Evolutionary conservation across 192 early-diverging fungal genomes (phyloP).

Genomic region (Rhizophagus prolifer): DNA sequence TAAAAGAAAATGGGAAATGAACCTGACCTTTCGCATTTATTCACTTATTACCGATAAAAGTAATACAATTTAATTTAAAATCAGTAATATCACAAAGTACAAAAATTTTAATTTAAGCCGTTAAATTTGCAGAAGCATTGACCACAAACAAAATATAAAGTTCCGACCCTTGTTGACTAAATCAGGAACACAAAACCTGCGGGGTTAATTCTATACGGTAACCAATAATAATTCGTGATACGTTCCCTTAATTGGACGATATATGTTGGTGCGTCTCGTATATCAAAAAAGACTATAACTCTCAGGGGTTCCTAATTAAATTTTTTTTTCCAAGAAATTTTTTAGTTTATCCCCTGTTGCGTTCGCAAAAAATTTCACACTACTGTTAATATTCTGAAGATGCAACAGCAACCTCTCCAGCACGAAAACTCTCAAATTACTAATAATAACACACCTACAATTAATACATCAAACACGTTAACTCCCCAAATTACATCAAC

Average conservation of each 20-base stretch:
- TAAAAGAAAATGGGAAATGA: neutral
- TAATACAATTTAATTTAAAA: neutral
- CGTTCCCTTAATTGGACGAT: neutral
- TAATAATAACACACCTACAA: neutral
- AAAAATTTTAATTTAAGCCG: neutral
- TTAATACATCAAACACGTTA: neutral
- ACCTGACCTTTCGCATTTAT: neutral
- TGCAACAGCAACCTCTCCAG: constrained; percentile 5
- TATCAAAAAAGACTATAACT: neutral
- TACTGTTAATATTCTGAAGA: constrained; percentile 2
- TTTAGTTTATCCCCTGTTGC: constrained; percentile 12
- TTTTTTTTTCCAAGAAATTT: neutral
- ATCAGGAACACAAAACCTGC: constrained; percentile 5
- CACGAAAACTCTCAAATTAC: constrained; percentile 17
- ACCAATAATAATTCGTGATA: neutral
- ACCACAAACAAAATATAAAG: neutral
- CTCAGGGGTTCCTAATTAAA: constrained; percentile 10
- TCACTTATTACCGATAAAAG: neutral
- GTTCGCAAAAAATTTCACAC: neutral
- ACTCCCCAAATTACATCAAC: neutral
- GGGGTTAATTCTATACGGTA: neutral
- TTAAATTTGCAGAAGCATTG: neutral
- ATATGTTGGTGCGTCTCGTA: neutral
- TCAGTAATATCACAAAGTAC: neutral
- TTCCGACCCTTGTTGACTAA: constrained; percentile 15